Conservation (phyloP, 2,329 filamentous ascomycete species). For the Aspergillus hiratsukae region DNA sequence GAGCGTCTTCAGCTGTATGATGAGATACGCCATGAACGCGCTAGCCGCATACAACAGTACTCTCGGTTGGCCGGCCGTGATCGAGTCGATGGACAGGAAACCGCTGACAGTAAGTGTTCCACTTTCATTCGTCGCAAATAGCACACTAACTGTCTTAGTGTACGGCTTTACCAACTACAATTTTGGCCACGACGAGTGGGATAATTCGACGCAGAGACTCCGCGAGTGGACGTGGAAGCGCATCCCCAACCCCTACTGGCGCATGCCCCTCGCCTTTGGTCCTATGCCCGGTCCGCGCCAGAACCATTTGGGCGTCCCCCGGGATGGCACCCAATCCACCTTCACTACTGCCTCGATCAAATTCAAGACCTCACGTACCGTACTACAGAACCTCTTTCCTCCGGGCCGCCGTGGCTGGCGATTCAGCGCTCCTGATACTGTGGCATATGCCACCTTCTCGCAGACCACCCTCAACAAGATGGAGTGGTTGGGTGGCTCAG, state of each 20-base stretch:
- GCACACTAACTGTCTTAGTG: constrained; percentile 20
- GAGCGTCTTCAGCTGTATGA: constrained; percentile 56
- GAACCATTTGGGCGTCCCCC: constrained; percentile 10
- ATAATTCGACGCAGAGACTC: constrained; percentile 49
- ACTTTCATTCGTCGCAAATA: background rate
- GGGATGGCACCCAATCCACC: constrained; percentile 23
- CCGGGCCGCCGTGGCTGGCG: constrained; percentile 26
- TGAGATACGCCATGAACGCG: constrained; percentile 52
- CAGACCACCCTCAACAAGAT: constrained; percentile 46
- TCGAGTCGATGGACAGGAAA: constrained; percentile 10
- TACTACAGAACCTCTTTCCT: constrained; percentile 47
- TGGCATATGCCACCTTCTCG: constrained; percentile 41
- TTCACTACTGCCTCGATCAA: constrained; percentile 46
- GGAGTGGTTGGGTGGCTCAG: constrained; percentile 56
- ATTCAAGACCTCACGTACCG: constrained; percentile 47
- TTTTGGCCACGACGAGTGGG: constrained; percentile 56
- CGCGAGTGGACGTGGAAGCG: constrained; percentile 44
- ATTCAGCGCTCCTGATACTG: constrained; percentile 42
- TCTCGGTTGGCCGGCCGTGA: constrained; percentile 44
- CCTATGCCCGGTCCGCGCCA: constrained; percentile 45
- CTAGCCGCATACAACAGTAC: constrained; percentile 50
- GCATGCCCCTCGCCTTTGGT: constrained; percentile 45
- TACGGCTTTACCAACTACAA: constrained; percentile 46
- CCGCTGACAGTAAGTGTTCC: background rate
- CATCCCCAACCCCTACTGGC: constrained; percentile 38